Percentiles rank a stretch among this genome's conserved stretches.
Conservation (phyloP, 345 rosid genomes). For the Eucalyptus sideroxylon region DNA sequence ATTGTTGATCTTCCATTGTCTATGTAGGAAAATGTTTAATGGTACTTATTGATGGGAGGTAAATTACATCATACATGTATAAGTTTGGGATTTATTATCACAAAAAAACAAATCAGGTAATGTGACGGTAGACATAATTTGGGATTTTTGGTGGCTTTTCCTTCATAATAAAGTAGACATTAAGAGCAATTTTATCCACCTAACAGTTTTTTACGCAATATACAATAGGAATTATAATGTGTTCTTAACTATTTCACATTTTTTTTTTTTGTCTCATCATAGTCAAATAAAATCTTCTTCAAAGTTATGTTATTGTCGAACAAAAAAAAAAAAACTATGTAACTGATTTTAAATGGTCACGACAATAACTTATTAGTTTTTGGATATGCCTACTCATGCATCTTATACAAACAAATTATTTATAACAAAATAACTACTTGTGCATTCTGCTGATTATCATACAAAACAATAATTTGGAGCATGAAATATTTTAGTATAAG, state of each 20-base stretch:
- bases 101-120: neutral
- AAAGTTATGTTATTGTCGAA: neutral
- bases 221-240: neutral
- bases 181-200: neutral
- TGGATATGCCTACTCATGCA: neutral
- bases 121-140: neutral
- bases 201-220: neutral
- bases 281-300: neutral
- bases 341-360: neutral
- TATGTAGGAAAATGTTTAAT: neutral
- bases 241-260: neutral
- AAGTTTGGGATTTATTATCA: neutral
- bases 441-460: neutral
- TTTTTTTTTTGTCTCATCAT: neutral
- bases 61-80: neutral
- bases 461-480: neutral
- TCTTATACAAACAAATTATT: neutral
- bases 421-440: neutral
- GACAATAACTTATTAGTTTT: neutral
- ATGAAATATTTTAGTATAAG: neutral
- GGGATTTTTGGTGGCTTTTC: neutral
- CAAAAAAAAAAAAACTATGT: neutral
- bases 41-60: too few relatives aligned
- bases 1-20: neutral
- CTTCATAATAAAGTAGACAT: neutral